Percentiles rank a stretch among this genome's conserved stretches.
Evolutionary conservation across 1,284 basidiomycete genomes (phyloP).

Genomic region (Leucoagaricus sp.): DNA sequence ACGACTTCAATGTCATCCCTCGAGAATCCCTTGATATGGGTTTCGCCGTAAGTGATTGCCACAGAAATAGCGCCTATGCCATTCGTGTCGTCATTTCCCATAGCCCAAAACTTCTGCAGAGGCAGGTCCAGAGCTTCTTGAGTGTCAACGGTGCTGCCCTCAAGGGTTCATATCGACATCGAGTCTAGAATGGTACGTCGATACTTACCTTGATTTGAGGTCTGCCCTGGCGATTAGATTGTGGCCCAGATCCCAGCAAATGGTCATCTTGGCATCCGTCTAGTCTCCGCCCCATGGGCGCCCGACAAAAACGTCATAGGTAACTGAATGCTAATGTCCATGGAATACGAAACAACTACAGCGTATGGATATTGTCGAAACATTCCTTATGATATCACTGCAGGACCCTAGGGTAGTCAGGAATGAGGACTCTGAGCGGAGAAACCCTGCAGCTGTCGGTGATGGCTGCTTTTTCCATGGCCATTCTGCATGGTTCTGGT

Average conservation of each 20-base stretch:
- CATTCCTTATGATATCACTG: constrained; percentile 8
- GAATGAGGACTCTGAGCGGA: constrained; percentile 12
- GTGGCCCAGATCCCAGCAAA: neutral
- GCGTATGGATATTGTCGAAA: constrained; percentile 6
- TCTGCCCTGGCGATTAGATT: neutral
- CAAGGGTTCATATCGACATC: neutral
- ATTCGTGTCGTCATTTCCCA: neutral
- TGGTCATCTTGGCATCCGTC: neutral
- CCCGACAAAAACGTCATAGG: constrained; percentile 1
- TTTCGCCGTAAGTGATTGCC: neutral
- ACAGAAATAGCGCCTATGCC: constrained; percentile 1
- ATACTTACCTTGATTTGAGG: no score
- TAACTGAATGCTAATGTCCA: constrained; percentile 6
- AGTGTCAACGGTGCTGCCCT: neutral
- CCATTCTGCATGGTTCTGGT: neutral
- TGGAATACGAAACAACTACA: constrained; percentile 9
- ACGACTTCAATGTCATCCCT: neutral
- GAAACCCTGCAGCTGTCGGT: constrained; percentile 11
- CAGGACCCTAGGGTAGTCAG: constrained; percentile 1
- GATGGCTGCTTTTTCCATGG: constrained; percentile 5
- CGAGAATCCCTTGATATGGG: neutral
- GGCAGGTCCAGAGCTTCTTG: neutral
- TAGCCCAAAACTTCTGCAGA: neutral
- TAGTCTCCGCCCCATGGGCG: neutral
- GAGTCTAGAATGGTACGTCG: neutral